Conservation (phyloP, 805 yeast species). For the Wickerhamiella australiensis region DNA sequence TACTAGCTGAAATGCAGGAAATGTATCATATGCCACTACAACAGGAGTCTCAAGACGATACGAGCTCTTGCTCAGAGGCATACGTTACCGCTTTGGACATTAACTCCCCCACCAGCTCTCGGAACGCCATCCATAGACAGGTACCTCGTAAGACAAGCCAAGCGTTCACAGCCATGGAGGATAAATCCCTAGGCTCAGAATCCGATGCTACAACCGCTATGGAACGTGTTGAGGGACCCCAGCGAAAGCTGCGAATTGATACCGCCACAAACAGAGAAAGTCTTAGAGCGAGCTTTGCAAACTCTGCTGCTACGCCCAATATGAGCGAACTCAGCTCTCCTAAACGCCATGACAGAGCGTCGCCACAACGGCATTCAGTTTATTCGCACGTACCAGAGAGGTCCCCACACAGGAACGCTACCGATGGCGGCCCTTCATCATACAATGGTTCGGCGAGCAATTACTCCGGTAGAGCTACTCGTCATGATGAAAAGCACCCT, state of each 20-base stretch:
- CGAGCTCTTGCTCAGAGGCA: constrained; percentile 1
- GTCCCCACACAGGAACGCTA: neutral
- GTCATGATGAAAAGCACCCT: neutral
- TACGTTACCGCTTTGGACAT: constrained; percentile 1
- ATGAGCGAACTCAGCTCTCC: neutral
- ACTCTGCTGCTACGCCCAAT: neutral
- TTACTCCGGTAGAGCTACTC: neutral
- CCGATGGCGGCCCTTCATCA: neutral
- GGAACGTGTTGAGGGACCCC: neutral
- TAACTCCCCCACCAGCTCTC: neutral
- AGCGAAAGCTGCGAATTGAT: neutral
- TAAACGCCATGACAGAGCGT: neutral
- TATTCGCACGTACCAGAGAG: neutral
- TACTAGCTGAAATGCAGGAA: constrained; percentile 17
- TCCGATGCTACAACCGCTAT: neutral
- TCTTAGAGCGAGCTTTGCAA: neutral
- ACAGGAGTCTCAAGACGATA: neutral
- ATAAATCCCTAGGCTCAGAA: neutral
- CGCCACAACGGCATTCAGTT: neutral
- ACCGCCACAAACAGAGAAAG: neutral
- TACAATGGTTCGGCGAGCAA: neutral
- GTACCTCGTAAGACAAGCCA: neutral
- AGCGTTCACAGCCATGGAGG: neutral
- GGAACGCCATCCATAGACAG: neutral
- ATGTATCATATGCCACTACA: constrained; percentile 7